Evolutionary conservation across 2,329 filamentous ascomycete genomes (phyloP).

Genomic region (Ciborinia camelliae): DNA sequence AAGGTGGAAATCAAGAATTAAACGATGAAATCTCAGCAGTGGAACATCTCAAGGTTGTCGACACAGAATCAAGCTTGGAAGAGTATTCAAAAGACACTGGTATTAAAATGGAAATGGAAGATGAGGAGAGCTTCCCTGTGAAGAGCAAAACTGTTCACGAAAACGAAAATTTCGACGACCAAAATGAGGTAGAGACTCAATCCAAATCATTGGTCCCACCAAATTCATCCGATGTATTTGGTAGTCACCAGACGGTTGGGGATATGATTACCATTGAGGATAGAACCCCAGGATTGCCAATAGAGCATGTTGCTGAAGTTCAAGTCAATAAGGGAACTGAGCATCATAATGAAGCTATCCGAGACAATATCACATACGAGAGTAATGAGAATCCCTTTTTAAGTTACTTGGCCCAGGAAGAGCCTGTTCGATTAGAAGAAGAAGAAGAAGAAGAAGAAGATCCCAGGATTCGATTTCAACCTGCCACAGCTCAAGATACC

Average conservation of each 20-base stretch:
- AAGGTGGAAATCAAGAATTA: not conserved
- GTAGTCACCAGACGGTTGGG: too few relatives aligned
- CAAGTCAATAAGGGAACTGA: not conserved
- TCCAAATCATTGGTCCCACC: too few relatives aligned
- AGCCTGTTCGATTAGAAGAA: not conserved
- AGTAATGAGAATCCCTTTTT: not conserved
- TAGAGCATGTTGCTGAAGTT: not conserved
- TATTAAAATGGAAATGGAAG: too few relatives aligned
- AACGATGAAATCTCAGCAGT: not conserved
- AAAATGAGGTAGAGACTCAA: not conserved
- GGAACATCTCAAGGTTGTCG: not conserved
- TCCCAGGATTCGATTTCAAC: not conserved
- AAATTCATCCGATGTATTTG: not conserved
- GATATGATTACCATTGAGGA: not conserved
- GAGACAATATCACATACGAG: not conserved
- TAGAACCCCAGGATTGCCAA: too few relatives aligned
- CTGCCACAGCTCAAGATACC: not conserved
- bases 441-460: not conserved
- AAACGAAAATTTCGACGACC: fast-evolving
- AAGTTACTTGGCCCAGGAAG: too few relatives aligned
- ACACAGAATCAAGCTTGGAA: not conserved
- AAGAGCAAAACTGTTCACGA: not conserved
- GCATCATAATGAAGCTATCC: not conserved
- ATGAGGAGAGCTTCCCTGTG: too few relatives aligned
- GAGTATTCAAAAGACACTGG: not conserved